These are phyloP conservation scores for Backusella circina DNA, from an alignment of 192 early-diverging fungal species.

Conservation along the genomic window DNA sequence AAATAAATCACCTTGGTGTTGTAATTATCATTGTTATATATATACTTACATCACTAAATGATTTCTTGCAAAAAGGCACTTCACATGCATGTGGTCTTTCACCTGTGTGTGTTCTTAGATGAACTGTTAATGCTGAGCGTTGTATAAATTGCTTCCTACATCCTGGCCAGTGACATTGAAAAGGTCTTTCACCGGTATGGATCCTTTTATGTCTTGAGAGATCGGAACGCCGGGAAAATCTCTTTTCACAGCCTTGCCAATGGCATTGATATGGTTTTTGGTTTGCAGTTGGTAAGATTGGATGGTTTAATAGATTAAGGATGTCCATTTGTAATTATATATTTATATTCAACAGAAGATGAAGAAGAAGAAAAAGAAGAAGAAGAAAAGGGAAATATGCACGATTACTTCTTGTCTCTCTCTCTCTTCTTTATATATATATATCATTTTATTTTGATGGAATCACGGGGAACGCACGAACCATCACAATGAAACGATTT, in stretches of 20 bases:
- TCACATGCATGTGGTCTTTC: conserved; percentile 67
- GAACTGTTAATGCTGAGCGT: conserved; percentile 73
- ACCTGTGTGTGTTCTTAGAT: conserved; percentile 71
- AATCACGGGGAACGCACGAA: conserved; percentile 1
- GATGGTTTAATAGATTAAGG: conserved; percentile 19
- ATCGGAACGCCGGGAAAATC: conserved; percentile 69
- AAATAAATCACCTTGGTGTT: neutral
- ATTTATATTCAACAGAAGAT: neutral
- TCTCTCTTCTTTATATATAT: neutral
- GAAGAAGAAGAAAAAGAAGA: neutral
- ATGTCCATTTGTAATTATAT: conserved; percentile 25
- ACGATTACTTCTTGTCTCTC: neutral
- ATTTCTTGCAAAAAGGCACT: conserved; percentile 63
- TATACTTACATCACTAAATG: conserved; percentile 60
- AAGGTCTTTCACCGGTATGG: conserved; percentile 73
- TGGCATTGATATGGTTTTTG: conserved; percentile 48
- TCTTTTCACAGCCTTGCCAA: conserved; percentile 61
- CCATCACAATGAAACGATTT: neutral
- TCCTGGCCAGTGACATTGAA: conserved; percentile 54
- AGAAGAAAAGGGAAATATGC: neutral
- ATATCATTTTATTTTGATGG: neutral
- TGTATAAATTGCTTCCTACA: conserved; percentile 72
- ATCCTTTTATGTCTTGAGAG: conserved; percentile 68
- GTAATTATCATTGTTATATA: neutral
- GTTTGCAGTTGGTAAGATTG: neutral